A percentile compares a stretch with the other conserved stretches of the same genome.
Evolutionary conservation across 139 green algal species (phyloP).

Genomic region (Chlorella ohadii): DNA sequence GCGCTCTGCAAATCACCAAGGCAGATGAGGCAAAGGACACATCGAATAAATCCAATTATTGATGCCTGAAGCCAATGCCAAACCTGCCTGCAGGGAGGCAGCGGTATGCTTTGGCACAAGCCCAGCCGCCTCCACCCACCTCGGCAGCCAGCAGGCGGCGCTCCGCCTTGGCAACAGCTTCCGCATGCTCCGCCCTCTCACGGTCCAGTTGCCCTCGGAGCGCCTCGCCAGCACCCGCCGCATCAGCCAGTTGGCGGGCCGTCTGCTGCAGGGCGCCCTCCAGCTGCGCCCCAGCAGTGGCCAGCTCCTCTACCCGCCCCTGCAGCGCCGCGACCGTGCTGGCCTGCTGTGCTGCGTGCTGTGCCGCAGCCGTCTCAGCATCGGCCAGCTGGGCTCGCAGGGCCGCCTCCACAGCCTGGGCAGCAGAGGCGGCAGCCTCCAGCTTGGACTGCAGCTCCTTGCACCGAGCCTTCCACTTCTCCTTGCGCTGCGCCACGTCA

Average conservation of each 20-base stretch:
- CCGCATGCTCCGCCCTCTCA: neutral
- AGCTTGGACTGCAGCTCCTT: slow-evolving; percentile 26
- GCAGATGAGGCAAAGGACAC: no score
- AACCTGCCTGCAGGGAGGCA: neutral
- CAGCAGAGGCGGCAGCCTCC: neutral
- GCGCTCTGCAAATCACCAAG: neutral
- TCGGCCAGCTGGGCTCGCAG: neutral
- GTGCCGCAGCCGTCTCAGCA: neutral
- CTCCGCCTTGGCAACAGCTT: neutral
- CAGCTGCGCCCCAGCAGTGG: neutral
- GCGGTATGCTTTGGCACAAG: no score
- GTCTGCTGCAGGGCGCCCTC: neutral
- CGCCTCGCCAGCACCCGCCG: neutral
- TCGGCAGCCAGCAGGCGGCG: neutral
- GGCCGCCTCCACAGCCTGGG: slow-evolving; percentile 18
- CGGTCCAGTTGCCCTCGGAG: neutral
- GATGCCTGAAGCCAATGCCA: no score
- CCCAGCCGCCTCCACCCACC: slow-evolving; percentile 20
- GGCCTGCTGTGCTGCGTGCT: neutral
- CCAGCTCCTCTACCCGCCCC: slow-evolving; percentile 11
- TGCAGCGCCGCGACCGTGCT: slow-evolving; percentile 2
- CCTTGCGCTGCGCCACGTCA: neutral
- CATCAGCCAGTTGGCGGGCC: neutral
- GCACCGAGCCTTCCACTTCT: slow-evolving; percentile 51
- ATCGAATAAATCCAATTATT: no score